Percentiles rank a stretch among this genome's conserved stretches.
phyloP scores from a whole-genome alignment of 805 yeast species.

The Candida incommunis region DNA sequence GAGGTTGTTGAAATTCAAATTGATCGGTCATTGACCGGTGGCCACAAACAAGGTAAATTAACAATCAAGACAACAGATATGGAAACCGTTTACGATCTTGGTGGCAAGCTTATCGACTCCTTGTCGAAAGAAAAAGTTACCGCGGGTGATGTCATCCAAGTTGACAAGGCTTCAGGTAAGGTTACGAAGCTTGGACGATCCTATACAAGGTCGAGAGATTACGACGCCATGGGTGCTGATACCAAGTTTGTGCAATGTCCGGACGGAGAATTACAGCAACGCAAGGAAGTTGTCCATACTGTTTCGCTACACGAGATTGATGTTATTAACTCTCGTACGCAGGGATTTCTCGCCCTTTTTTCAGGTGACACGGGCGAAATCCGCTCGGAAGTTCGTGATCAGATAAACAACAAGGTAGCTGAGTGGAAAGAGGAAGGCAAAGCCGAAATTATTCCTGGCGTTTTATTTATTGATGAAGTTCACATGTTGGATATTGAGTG shows the following conservation, averaged over 20 bases:
- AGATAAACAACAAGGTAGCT: constrained; percentile 90
- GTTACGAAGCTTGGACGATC: constrained; percentile 92
- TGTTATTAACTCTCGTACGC: constrained; percentile 93
- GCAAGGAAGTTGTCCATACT: constrained; percentile 92
- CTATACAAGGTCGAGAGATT: constrained; percentile 90
- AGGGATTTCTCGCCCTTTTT: constrained; percentile 90
- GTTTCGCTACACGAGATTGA: constrained; percentile 97
- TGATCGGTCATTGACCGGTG: constrained; percentile 89
- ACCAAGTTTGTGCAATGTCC: constrained; percentile 97
- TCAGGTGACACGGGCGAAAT: constrained; percentile 98
- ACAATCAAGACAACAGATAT: constrained; percentile 96
- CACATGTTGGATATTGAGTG: constrained; percentile 97
- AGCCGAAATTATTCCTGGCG: constrained; percentile 95
- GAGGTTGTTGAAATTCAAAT: constrained; percentile 96
- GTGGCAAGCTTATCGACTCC: constrained; percentile 88
- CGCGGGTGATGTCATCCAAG: constrained; percentile 93
- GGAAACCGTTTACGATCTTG: constrained; percentile 95
- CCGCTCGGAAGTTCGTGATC: constrained; percentile 87
- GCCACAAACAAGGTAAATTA: constrained; percentile 95
- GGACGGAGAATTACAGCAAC: constrained; percentile 93
- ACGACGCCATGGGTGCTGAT: constrained; percentile 98
- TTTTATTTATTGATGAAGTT: constrained; percentile 91
- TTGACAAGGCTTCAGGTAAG: constrained; percentile 91
- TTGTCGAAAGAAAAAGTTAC: constrained; percentile 87
- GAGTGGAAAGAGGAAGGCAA: constrained; percentile 99